These are phyloP conservation scores for Spergularia bocconei DNA, from an alignment of 148 eudicot species.

Conservation along the genomic window DNA sequence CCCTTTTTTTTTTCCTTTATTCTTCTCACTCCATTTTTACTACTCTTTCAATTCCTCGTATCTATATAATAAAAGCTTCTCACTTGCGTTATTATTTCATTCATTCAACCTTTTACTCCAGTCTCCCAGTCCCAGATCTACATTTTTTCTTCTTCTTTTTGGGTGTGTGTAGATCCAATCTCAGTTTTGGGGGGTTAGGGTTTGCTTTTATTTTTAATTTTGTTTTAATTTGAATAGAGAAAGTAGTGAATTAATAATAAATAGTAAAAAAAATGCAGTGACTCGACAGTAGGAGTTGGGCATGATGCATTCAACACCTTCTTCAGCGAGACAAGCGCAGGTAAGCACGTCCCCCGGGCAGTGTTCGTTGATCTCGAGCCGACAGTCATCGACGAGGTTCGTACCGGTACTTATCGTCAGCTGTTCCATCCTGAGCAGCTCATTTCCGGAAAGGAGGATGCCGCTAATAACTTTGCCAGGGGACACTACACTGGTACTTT, in stretches of 20 bases:
- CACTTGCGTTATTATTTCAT: too few species aligned
- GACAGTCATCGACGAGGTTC: slow-evolving; percentile 51
- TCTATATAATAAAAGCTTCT: too few species aligned
- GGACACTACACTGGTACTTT: slow-evolving; percentile 54
- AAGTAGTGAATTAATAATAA: too few species aligned
- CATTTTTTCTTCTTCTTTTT: too few species aligned
- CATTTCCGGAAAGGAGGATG: slow-evolving; percentile 58
- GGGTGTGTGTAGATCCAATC: too few species aligned
- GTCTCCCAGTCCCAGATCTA: too few species aligned
- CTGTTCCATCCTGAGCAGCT: slow-evolving; percentile 65
- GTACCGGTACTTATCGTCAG: slow-evolving; percentile 54
- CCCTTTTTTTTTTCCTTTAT: not conserved
- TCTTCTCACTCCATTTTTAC: not conserved
- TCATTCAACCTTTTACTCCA: too few species aligned
- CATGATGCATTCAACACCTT: slow-evolving; percentile 59
- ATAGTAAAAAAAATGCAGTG: slow-evolving; percentile 22
- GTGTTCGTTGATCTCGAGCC: slow-evolving; percentile 61
- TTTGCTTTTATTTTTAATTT: too few species aligned
- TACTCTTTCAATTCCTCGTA: too few species aligned
- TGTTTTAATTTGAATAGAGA: too few species aligned
- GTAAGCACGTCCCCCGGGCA: slow-evolving; percentile 59
- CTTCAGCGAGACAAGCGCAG: slow-evolving; percentile 61
- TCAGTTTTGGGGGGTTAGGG: too few species aligned
- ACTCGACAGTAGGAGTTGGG: slow-evolving; percentile 37
- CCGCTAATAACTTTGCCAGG: slow-evolving; percentile 61